Conservation (phyloP, 176 grass and related monocot genomes). For the Triticum aestivum region DNA sequence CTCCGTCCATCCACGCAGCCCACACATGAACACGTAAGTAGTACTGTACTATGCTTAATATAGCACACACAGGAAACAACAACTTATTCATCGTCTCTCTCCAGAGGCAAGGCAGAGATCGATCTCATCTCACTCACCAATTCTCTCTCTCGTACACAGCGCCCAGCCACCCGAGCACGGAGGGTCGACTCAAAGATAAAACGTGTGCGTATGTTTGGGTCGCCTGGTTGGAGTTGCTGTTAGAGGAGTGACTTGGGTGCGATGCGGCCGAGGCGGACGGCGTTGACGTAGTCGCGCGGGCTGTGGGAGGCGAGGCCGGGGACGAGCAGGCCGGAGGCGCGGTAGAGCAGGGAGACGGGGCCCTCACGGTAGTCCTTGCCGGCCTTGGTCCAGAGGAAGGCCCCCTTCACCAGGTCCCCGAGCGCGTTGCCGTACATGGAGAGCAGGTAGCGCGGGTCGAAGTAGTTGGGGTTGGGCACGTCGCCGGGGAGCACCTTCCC, state of each 20-base stretch:
- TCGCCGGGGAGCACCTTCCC: constrained; percentile 41
- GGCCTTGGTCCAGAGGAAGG: constrained; percentile 31
- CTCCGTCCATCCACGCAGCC: too few relatives aligned
- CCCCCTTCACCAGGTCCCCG: constrained; percentile 59
- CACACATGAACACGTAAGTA: background rate
- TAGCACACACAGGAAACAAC: background rate
- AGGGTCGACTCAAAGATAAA: too few relatives aligned
- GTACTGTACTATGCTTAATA: background rate
- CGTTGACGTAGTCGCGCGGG: constrained; percentile 68
- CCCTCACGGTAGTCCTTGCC: constrained; percentile 67
- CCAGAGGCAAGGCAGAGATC: too few relatives aligned
- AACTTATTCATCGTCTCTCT: background rate
- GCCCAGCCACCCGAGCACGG: too few relatives aligned
- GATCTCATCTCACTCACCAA: too few relatives aligned
- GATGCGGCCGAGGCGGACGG: constrained; percentile 41
- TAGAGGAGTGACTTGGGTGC: background rate
- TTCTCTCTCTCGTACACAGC: too few relatives aligned
- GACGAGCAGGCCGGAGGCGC: constrained; percentile 33
- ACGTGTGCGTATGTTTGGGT: too few relatives aligned
- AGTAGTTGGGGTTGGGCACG: constrained; percentile 70
- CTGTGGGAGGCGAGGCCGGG: constrained; percentile 73
- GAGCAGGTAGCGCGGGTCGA: constrained; percentile 42
- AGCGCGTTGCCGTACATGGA: constrained; percentile 48
- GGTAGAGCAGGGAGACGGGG: constrained; percentile 42
- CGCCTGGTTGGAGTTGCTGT: background rate